Conservation (phyloP, 2,329 filamentous ascomycete species). For the Sporothrix schenckii region DNA sequence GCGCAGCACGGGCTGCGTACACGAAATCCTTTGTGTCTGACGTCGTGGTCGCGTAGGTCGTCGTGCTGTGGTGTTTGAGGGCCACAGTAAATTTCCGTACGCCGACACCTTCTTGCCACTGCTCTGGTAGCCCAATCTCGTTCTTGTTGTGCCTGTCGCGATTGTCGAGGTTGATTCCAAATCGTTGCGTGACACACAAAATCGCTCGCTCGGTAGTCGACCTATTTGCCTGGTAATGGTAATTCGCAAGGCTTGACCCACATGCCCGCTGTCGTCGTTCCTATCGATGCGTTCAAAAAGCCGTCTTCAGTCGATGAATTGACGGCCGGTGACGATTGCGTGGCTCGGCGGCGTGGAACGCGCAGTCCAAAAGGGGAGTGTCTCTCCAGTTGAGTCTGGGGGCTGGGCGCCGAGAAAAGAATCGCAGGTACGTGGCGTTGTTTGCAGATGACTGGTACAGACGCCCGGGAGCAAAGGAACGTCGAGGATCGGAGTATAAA, state of each 20-base stretch:
- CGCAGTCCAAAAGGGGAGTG: constrained; percentile 14
- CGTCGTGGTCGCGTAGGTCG: not conserved
- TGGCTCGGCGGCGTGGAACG: constrained; percentile 22
- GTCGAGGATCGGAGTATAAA: constrained; percentile 15
- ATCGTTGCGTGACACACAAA: not conserved
- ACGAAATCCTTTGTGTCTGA: not conserved
- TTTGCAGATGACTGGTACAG: constrained; percentile 12
- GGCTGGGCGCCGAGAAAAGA: constrained; percentile 32
- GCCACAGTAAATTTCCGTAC: not conserved
- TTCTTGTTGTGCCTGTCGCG: not conserved
- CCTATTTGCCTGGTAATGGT: not conserved
- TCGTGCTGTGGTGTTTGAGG: not conserved
- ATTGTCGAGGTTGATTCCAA: constrained; percentile 20
- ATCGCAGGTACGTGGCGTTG: constrained; percentile 23
- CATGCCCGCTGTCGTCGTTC: not conserved
- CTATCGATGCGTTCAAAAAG: constrained; percentile 6
- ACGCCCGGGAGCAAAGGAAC: constrained; percentile 4
- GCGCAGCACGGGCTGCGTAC: constrained; percentile 12
- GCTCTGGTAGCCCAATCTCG: not conserved
- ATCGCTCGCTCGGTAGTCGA: constrained; percentile 3
- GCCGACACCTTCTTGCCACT: constrained; percentile 5
- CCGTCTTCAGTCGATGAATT: constrained; percentile 13
- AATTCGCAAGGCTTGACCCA: constrained; percentile 2
- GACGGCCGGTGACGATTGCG: constrained; percentile 13
- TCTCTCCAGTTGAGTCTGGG: constrained; percentile 23